A percentile compares a stretch with the other conserved stretches of the same genome.
These are phyloP conservation scores for Ophiostoma pallidulum DNA, from an alignment of 2,329 filamentous ascomycete species.

Conservation along the genomic window DNA sequence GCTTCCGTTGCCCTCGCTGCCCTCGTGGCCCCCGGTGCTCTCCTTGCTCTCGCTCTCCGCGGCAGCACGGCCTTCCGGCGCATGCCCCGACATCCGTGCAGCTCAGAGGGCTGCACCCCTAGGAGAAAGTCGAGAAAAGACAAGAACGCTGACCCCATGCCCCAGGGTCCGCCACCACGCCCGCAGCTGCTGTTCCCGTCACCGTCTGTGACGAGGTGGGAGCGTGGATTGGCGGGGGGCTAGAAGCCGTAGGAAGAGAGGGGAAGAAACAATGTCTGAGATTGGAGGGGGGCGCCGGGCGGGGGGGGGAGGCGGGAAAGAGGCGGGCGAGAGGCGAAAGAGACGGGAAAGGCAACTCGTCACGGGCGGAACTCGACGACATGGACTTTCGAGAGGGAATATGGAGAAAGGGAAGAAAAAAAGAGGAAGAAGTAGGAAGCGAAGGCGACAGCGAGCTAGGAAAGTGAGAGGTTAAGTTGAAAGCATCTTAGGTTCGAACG, in stretches of 20 bases:
- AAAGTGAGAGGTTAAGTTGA: not conserved
- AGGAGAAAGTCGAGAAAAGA: not conserved
- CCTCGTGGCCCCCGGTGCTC: not conserved
- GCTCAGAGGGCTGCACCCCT: not conserved
- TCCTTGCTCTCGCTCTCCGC: not conserved
- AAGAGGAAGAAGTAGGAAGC: constrained; percentile 2
- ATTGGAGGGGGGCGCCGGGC: not conserved
- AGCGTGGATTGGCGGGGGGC: not conserved
- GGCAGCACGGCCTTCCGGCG: constrained; percentile 7
- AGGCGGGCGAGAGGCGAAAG: too few species aligned
- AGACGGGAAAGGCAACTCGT: too few species aligned
- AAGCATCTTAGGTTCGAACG: too few species aligned
- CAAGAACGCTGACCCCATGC: not conserved
- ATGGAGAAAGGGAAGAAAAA: not conserved
- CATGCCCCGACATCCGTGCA: constrained; percentile 7
- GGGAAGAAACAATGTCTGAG: not conserved
- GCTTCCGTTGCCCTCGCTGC: not conserved
- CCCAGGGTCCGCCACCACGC: not conserved
- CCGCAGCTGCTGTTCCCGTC: not conserved
- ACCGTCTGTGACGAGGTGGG: not conserved
- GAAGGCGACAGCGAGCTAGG: not conserved
- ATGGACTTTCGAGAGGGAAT: not conserved
- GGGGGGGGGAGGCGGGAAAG: not conserved
- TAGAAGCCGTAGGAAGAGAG: not conserved
- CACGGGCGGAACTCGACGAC: too few species aligned